These are phyloP conservation scores for Tricholoma hemisulphureum DNA, from an alignment of 768 basidiomycete species.

Conservation along the genomic window DNA sequence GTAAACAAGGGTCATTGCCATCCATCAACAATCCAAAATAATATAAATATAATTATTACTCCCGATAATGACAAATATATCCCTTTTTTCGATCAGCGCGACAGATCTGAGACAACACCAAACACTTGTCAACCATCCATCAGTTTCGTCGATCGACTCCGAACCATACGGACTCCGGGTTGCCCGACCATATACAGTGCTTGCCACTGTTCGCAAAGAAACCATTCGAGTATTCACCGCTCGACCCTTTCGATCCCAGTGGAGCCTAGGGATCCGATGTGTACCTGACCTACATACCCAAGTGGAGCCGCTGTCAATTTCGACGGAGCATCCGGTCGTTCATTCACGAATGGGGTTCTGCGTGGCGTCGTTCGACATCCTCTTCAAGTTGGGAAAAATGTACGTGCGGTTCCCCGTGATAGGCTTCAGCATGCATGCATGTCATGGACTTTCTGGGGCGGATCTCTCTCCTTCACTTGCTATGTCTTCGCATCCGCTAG, in stretches of 20 bases:
- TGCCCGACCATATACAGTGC: no score
- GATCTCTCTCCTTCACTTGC: no score
- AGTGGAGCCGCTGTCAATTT: neutral
- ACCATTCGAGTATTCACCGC: neutral
- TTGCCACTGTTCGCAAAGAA: no score
- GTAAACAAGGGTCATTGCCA: conserved; percentile 8
- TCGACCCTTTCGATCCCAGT: no score
- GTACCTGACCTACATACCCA: neutral
- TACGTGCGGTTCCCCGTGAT: no score
- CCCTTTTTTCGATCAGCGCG: conserved; percentile 28
- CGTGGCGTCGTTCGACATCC: neutral
- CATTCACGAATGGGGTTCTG: neutral
- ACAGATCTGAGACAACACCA: conserved; percentile 11
- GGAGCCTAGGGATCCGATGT: no score
- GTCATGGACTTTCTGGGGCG: no score
- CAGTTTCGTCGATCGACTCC: neutral
- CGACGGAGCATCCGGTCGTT: neutral
- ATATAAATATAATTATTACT: conserved; percentile 4
- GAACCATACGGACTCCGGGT: no score
- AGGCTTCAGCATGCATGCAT: neutral
- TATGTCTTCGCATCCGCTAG: no score
- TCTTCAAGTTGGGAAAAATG: neutral
- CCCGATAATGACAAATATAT: no score
- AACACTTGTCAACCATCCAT: neutral
- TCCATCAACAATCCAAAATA: conserved; percentile 11